Base-by-base conservation (phyloP, 257 asterid species). In the Solanum pimpinellifolium region DNA sequence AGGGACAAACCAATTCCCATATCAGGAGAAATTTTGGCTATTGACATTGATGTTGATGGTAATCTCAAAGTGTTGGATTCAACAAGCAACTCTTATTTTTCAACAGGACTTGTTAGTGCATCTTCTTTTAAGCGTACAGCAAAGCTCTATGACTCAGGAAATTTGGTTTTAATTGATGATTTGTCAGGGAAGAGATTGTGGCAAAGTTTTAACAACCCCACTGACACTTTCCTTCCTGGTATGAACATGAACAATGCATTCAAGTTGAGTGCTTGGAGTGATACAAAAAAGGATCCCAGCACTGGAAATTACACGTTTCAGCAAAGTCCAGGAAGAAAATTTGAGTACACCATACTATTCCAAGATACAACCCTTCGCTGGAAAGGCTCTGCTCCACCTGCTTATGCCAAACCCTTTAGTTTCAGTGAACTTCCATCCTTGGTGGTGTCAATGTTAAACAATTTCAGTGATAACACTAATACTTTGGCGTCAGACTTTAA, bases 171-270 rank as follows among this genome's bases (percentile, higher is more conserved):
- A 60, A 39, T 25, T 44, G 92, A 88, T 23, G 88, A 83, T 25
- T 7, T 11, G 70, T 78, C 88, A 33, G 78, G 87, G 8, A 16
- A 27, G 56, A 52, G 18, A 4, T 31, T 87, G 41, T 91, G 93
- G 93, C 91, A 91, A 72, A 91, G 93, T 65, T 91, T 91, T 35
- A 49, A 87, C 4, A 0, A 56, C 80, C 89, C 92, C 47, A 86
- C 92, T 2, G 91, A 91, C 82, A 90, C 92, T 6, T 88, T 90
- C 87, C 90, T 91, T 66, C 89, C 90, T 37, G 91, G 91, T 83
- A 91, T 91, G 93, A 75, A 9, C 74, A 69, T 91, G 90, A 41
- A 27, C 1, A 83, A 23, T 25, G 13, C 46, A 7, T 65, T 81
- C n/a, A 49, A 21, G 23, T 80, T 90, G 88, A 81, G 10, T 70